Percentiles rank a stretch among this genome's conserved stretches.
Conservation (phyloP, 306 rosid species). For the Senna tora region DNA sequence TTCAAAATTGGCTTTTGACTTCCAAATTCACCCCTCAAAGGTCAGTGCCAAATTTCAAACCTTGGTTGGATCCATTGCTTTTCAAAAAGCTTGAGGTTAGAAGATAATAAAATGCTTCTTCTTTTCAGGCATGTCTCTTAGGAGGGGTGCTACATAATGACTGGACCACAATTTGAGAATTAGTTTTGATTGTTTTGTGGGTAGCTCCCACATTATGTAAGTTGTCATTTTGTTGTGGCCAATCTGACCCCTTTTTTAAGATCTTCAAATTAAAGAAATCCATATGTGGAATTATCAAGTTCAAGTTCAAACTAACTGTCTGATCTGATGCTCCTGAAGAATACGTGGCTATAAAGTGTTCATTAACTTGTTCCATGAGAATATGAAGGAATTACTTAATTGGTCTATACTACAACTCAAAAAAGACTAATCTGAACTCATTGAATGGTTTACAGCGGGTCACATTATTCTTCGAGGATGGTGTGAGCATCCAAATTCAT, state of each 20-base stretch:
- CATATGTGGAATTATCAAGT: neutral
- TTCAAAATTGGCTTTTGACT: neutral
- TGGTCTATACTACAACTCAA: neutral
- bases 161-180: constrained; percentile 38
- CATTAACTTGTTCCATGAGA: neutral
- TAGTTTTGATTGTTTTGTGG: constrained; percentile 28
- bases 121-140: constrained; percentile 36
- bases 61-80: neutral
- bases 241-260: constrained; percentile 8
- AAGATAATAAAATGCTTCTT: constrained; percentile 34
- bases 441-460: constrained; percentile 74
- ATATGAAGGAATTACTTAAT: neutral
- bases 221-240: constrained; percentile 27
- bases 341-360: neutral
- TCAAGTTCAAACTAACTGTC: neutral
- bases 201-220: constrained; percentile 35
- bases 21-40: neutral
- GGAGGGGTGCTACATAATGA: constrained; percentile 37
- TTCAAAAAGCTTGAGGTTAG: neutral
- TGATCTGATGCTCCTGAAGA: constrained; percentile 1
- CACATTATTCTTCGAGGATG: constrained; percentile 93
- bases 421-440: constrained; percentile 25
- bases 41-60: constrained; percentile 4
- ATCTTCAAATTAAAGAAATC: neutral
- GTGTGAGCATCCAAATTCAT: constrained; percentile 59